Percentiles rank a stretch among this genome's conserved stretches.
These are phyloP conservation scores for Acacia confusa DNA, from an alignment of 306 rosid genomes.

Conservation along the genomic window DNA sequence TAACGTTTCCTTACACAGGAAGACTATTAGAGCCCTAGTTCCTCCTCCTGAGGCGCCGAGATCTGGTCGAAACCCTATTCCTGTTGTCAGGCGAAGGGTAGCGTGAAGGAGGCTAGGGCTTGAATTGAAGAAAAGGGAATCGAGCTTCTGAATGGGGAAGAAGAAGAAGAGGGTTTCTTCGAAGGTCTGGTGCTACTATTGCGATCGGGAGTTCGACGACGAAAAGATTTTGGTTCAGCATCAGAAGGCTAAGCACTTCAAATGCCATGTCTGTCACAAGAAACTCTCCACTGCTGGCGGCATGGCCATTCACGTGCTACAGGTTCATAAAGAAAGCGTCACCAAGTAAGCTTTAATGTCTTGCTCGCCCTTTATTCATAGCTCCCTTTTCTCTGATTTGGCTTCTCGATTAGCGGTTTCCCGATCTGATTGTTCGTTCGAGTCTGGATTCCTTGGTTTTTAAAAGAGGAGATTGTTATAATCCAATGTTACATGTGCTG, in stretches of 20 bases:
- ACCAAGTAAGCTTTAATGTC: conserved; percentile 59
- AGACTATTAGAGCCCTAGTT: conserved; percentile 32
- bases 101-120: not conserved
- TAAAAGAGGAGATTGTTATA: not conserved
- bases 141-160: conserved; percentile 60
- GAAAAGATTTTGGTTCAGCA: conserved; percentile 99
- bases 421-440: not conserved
- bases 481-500: no score
- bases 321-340: conserved; percentile 97
- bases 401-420: not conserved
- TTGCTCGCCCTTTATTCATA: not conserved
- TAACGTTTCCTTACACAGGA: not conserved
- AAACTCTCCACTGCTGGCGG: conserved; percentile 99
- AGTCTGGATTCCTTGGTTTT: not conserved
- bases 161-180: conserved; percentile 97
- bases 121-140: not conserved
- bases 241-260: conserved; percentile 98
- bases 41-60: conserved; percentile 8
- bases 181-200: conserved; percentile 97
- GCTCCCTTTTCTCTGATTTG: not conserved
- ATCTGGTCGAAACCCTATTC: not conserved
- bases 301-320: conserved; percentile 98
- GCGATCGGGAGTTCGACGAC: conserved; percentile 97
- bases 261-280: conserved; percentile 97
- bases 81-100: not conserved